Base-by-base conservation (phyloP, 2,329 filamentous ascomycete genomes). In the Hypoxylon rubiginosum region DNA sequence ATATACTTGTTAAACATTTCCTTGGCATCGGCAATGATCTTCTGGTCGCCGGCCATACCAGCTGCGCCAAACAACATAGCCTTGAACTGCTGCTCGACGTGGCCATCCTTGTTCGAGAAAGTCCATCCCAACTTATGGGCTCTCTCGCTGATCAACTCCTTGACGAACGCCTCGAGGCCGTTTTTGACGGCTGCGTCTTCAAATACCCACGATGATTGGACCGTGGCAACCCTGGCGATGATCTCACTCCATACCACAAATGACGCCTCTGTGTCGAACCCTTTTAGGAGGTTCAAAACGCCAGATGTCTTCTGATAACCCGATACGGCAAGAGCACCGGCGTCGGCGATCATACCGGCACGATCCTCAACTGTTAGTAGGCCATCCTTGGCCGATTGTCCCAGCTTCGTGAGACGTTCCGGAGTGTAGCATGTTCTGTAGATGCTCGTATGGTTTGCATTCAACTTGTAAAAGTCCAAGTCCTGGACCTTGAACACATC, bases 241-340 rank as follows among this genome's bases (percentile, higher is more conserved):
- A 98, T 92, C 79, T 97, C 94, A 71, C 93, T 94, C 95, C 95
- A 98, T 2, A 98, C 95, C 41, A 97, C 92, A 71, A 94, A 97
- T 74, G 97, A 92, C 0, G 89, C 84, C 82, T 98, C 95, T 1
- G 89, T 85, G 78, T 92, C 92, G 67, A 98, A 96, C 53, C 92
- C 90, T 78, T 97, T 92, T 58, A 98, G 85, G 13, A 98, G 85
- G 58, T 91, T 94, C 46, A 98, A 82, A 56, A 97, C 86, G 11
- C 93, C 94, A 15, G 94, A 97, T 0, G 95, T 97, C 84, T 93
- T 97, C 79, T 97, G 93, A 79, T 97, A 97, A 32, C 95, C 95
- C 51, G 94, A 96, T 36, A 92, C 88, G 57, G 95, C 93, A 72
- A 98, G 85, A 30, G 95, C 93, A 72, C 93, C 94, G 3, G 95